Evolutionary conservation across 2,329 filamentous ascomycete genomes (phyloP).

Genomic region (Venturia asperata): DNA sequence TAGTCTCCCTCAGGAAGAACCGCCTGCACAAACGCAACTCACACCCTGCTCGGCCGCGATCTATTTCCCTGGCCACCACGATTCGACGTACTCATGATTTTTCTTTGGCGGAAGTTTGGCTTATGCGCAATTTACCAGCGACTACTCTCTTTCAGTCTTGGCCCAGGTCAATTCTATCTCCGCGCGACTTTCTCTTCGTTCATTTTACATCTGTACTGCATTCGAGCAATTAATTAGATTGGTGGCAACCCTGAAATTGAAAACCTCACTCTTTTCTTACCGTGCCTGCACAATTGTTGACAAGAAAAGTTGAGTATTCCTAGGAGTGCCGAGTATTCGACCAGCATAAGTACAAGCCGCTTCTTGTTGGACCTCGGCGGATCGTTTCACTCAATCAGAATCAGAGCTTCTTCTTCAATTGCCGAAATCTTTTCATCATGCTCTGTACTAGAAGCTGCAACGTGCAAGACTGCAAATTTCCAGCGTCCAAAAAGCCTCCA

Average conservation of each 20-base stretch:
- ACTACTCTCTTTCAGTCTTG: constrained; percentile 4
- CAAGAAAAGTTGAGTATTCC: no score
- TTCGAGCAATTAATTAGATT: neutral
- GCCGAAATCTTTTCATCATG: no score
- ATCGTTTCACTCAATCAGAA: no score
- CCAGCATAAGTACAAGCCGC: no score
- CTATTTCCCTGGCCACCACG: neutral
- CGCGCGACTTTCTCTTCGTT: neutral
- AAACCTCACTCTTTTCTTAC: neutral
- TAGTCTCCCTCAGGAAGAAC: neutral
- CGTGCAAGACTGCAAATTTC: no score
- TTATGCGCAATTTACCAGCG: neutral
- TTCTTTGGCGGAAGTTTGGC: neutral
- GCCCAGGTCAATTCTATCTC: neutral
- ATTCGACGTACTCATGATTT: neutral
- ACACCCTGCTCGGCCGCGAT: neutral
- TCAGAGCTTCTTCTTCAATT: no score
- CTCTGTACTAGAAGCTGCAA: no score
- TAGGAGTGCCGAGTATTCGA: no score
- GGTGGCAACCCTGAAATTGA: constrained; percentile 4
- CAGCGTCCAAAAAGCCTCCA: no score
- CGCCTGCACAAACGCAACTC: neutral
- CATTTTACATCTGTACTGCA: neutral
- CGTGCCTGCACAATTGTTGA: neutral
- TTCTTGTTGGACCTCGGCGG: no score